Conservation (phyloP, 768 basidiomycete genomes). For the Pisolithus sp. region DNA sequence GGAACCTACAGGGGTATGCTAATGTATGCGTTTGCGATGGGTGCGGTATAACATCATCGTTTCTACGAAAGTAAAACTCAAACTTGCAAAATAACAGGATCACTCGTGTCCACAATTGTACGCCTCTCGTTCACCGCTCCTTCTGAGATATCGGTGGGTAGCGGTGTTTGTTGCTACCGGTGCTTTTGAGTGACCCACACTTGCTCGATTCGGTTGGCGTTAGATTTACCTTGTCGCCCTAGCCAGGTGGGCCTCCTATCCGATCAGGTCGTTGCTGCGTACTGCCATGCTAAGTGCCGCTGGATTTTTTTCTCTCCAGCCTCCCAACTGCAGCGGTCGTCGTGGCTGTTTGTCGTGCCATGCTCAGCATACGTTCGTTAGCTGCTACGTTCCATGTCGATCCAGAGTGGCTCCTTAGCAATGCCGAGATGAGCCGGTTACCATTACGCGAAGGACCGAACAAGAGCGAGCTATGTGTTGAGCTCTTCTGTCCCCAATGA, state of each 20-base stretch:
- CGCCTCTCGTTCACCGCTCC: constrained; percentile 3
- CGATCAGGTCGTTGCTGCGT: constrained; percentile 6
- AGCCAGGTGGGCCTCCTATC: constrained; percentile 1
- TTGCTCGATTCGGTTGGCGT: neutral
- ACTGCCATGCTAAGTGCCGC: neutral
- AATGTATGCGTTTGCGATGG: constrained; percentile 9
- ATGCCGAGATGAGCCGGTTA: constrained; percentile 40
- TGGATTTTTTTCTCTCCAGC: neutral
- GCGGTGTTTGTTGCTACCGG: neutral
- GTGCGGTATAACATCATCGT: neutral
- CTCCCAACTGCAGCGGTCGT: constrained; percentile 6
- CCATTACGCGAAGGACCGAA: constrained; percentile 31
- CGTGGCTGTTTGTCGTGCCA: constrained; percentile 31
- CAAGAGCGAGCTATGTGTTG: constrained; percentile 32
- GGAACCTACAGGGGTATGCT: constrained; percentile 3
- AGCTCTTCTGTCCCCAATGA: neutral
- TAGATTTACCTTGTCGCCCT: constrained; percentile 6
- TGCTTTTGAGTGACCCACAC: neutral
- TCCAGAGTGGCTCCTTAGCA: constrained; percentile 38
- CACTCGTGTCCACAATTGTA: constrained; percentile 10
- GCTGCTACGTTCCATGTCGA: constrained; percentile 36
- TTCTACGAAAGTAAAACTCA: neutral
- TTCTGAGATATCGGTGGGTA: constrained; percentile 8
- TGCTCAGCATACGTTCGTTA: constrained; percentile 39
- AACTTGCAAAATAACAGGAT: constrained; percentile 7